A percentile compares a stretch with the other conserved stretches of the same genome.
These are phyloP conservation scores for Cladosporium oxysporum DNA, from an alignment of 2,329 filamentous ascomycete species.

Conservation along the genomic window DNA sequence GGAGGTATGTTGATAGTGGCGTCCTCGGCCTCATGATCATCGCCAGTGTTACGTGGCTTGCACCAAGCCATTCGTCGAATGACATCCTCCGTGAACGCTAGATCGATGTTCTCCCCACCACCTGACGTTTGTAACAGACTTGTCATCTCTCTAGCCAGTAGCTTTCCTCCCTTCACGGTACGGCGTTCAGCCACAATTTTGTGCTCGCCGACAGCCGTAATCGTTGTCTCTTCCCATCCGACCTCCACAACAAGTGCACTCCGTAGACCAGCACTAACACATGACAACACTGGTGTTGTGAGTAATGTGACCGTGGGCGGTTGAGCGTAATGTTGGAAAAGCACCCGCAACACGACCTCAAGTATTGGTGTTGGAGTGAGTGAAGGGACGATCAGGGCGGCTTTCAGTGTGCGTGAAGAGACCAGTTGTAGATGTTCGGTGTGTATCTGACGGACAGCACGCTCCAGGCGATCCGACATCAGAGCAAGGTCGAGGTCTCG, in stretches of 20 bases:
- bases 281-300: slow-evolving; percentile 71
- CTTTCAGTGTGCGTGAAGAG: slow-evolving; percentile 61
- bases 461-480: slow-evolving; percentile 83
- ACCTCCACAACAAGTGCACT: slow-evolving; percentile 87
- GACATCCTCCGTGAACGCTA: slow-evolving; percentile 82
- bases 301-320: slow-evolving; percentile 79
- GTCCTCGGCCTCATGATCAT: slow-evolving; percentile 15
- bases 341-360: slow-evolving; percentile 70
- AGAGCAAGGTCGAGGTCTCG: slow-evolving; percentile 73
- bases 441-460: slow-evolving; percentile 77
- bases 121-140: slow-evolving; percentile 58
- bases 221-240: slow-evolving; percentile 86
- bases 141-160: slow-evolving; percentile 69
- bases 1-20: slow-evolving; percentile 37
- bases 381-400: slow-evolving; percentile 76
- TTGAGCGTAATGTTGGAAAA: slow-evolving; percentile 80
- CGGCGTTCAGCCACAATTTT: slow-evolving; percentile 72
- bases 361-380: slow-evolving; percentile 76
- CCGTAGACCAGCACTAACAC: slow-evolving; percentile 78
- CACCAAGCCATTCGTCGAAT: slow-evolving; percentile 76
- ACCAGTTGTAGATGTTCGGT: slow-evolving; percentile 67
- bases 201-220: slow-evolving; percentile 88
- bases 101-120: slow-evolving; percentile 45
- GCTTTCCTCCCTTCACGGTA: slow-evolving; percentile 72
- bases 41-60: slow-evolving; percentile 17